phyloP scores from a whole-genome alignment of 306 rosid species.

The Acacia crassicarpa region DNA sequence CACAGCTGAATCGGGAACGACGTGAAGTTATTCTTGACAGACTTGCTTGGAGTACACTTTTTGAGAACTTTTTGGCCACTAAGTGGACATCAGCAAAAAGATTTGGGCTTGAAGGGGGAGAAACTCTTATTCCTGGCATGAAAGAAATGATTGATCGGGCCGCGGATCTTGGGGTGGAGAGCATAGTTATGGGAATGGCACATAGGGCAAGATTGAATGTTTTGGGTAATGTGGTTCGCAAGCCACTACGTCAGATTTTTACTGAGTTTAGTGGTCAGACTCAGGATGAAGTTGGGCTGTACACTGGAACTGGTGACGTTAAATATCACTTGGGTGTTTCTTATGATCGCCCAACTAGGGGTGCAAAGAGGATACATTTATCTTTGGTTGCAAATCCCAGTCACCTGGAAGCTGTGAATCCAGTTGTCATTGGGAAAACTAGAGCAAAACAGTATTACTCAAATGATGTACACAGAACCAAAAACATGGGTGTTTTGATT shows the following conservation, averaged over 20 bases:
- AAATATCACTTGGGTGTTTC: conserved; percentile 95
- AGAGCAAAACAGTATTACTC: conserved; percentile 90
- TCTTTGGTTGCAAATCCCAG: conserved; percentile 96
- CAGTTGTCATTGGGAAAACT: conserved; percentile 92
- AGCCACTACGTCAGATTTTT: conserved; percentile 90
- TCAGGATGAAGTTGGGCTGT: conserved; percentile 85
- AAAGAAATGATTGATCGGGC: conserved; percentile 92
- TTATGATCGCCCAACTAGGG: conserved; percentile 91
- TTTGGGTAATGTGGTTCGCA: conserved; percentile 88
- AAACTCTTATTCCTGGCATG: conserved; percentile 95
- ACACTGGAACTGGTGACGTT: conserved; percentile 97
- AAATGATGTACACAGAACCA: conserved; percentile 68
- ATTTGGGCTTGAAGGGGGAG: conserved; percentile 95
- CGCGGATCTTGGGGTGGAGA: conserved; percentile 96
- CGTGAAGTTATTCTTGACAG: conserved; percentile 88
- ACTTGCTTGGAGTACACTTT: conserved; percentile 90
- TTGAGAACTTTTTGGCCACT: conserved; percentile 91
- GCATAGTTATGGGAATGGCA: conserved; percentile 94
- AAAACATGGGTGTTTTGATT: conserved; percentile 82
- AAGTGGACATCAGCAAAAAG: conserved; percentile 95
- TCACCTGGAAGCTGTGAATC: conserved; percentile 96
- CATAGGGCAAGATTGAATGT: conserved; percentile 88
- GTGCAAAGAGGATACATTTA: conserved; percentile 80
- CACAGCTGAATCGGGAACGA: conserved; percentile 67
- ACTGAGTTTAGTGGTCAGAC: conserved; percentile 85